Conservation (phyloP, 225 moss, liverwort and hornwort species). For the Sphagnum contortum region DNA sequence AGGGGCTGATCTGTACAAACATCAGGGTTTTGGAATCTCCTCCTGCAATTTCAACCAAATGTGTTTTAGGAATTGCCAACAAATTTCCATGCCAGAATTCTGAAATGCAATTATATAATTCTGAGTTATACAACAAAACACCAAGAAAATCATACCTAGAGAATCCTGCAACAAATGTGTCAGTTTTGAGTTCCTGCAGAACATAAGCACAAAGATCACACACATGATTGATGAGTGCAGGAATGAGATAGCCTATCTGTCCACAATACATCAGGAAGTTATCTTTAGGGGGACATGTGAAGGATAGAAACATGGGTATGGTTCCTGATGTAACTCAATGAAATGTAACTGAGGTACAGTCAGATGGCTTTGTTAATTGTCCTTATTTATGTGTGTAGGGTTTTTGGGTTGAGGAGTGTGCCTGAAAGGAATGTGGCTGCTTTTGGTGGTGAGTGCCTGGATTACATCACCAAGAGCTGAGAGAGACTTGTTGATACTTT, state of each 20-base stretch:
- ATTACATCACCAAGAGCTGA: slow-evolving; percentile 96
- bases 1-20: slow-evolving; percentile 96
- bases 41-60: slow-evolving; percentile 29
- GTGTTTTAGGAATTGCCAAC: too few species aligned
- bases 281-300: too few species aligned
- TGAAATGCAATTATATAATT: too few species aligned
- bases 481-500: slow-evolving; percentile 91
- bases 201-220: neutral
- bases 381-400: too few species aligned
- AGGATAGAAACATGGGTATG: too few species aligned
- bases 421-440: slow-evolving; percentile 93
- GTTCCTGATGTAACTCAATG: too few species aligned
- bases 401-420: slow-evolving; percentile 1
- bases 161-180: slow-evolving; percentile 95
- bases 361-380: too few species aligned
- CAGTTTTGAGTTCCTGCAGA: slow-evolving; percentile 82
- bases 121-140: neutral
- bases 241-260: too few species aligned
- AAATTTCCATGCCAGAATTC: neutral
- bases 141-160: slow-evolving; percentile 34
- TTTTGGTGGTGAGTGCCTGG: slow-evolving; percentile 88
- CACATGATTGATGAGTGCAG: too few species aligned
- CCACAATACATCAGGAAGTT: too few species aligned
- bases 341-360: neutral
- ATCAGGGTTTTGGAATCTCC: slow-evolving; percentile 92